Conservation (phyloP, 2,329 filamentous ascomycete genomes). For the Tricladium varicosporioides region DNA sequence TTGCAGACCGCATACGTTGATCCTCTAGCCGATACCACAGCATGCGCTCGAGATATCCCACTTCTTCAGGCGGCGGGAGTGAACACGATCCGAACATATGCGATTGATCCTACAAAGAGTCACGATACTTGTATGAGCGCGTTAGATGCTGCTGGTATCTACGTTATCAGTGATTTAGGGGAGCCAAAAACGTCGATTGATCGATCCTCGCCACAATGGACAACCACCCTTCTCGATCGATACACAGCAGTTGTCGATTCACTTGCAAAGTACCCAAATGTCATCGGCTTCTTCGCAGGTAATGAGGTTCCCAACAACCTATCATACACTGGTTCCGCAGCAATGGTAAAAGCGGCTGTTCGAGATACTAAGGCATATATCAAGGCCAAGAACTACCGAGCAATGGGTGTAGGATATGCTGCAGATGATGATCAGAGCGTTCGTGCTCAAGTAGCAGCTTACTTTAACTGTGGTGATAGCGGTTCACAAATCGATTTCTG, state of each 20-base stretch:
- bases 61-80: slow-evolving; percentile 74
- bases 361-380: slow-evolving; percentile 95
- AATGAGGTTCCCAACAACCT: slow-evolving; percentile 91
- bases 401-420: slow-evolving; percentile 88
- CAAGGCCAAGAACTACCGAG: slow-evolving; percentile 69
- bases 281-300: slow-evolving; percentile 95
- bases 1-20: slow-evolving; percentile 62
- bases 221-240: slow-evolving; percentile 70
- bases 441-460: slow-evolving; percentile 76
- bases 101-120: slow-evolving; percentile 74
- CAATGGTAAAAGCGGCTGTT: slow-evolving; percentile 95
- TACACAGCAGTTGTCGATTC: slow-evolving; percentile 83
- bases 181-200: slow-evolving; percentile 82
- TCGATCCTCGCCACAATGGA: slow-evolving; percentile 76
- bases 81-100: slow-evolving; percentile 93
- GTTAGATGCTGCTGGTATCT: slow-evolving; percentile 83
- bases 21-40: slow-evolving; percentile 67
- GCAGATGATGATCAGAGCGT: slow-evolving; percentile 88
- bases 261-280: slow-evolving; percentile 79
- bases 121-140: slow-evolving; percentile 82
- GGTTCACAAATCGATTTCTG: slow-evolving; percentile 82
- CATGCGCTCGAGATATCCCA: slow-evolving; percentile 83
- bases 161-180: slow-evolving; percentile 87
- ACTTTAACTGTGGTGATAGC: slow-evolving; percentile 83
- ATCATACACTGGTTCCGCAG: slow-evolving; percentile 84